phyloP scores from a whole-genome alignment of 1,284 basidiomycete species.

The Cutaneotrichosporon arboriforme region DNA sequence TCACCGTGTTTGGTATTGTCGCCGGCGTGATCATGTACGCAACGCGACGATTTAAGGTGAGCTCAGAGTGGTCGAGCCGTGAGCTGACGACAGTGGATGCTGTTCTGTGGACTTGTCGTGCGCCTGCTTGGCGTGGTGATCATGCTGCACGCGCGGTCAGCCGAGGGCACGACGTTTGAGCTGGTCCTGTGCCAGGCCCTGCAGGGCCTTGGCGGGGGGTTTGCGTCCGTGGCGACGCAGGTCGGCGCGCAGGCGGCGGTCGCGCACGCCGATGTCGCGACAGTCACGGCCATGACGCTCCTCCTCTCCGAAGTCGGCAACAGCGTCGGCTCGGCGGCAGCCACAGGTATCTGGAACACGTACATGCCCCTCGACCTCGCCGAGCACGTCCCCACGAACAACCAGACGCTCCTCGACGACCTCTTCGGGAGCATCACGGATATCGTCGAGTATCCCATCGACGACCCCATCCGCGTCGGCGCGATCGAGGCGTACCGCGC shows the following conservation, averaged over 20 bases:
- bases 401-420: conserved; percentile 38
- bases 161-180: conserved; percentile 52
- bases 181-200: conserved; percentile 56
- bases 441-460: conserved; percentile 52
- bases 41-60: conserved; percentile 50
- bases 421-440: conserved; percentile 57
- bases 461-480: conserved; percentile 57
- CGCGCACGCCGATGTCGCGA: conserved; percentile 68
- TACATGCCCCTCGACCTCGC: conserved; percentile 56
- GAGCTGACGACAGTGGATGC: conserved; percentile 49
- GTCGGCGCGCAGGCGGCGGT: conserved; percentile 75
- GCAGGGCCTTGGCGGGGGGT: conserved; percentile 53
- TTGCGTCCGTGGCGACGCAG: conserved; percentile 63
- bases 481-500: conserved; percentile 52
- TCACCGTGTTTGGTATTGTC: conserved; percentile 50
- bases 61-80: background rate
- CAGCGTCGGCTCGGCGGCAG: conserved; percentile 52
- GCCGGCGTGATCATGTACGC: conserved; percentile 48
- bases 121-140: conserved; percentile 64
- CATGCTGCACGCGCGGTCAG: conserved; percentile 67
- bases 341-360: conserved; percentile 34
- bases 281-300: conserved; percentile 72
- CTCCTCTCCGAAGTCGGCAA: conserved; percentile 57
- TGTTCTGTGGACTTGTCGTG: conserved; percentile 62
- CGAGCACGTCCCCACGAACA: conserved; percentile 39